Base-by-base conservation (phyloP, 202 grass and related monocot genomes). In the Bolboschoenoplectus hybrid region DNA sequence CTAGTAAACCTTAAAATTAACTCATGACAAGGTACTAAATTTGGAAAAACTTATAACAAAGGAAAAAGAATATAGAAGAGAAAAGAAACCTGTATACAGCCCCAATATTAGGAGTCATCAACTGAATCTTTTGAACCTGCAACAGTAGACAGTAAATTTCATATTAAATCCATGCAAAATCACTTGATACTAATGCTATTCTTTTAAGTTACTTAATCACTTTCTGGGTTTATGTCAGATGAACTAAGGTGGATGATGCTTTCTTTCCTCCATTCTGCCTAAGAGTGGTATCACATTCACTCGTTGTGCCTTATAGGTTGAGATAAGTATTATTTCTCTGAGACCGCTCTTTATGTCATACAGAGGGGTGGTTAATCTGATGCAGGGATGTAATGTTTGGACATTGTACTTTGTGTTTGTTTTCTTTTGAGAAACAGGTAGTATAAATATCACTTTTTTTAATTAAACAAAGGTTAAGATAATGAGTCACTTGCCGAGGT, bases 91-190 rank as follows among this genome's bases (percentile, higher is more conserved):
- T 99, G 80, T 97, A 99, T 60, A 99, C 93, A 85, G 97, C 97
- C 83, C 93, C 97, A 82, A 99, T 99, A 58, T 99, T 97, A 64
- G 97, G 89, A 83, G 93, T 97, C 88, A 99, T 78, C 55, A 89
- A 65, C 78, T 99, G 97, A 80, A 97, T 97, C 85, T 99, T 99
- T 91, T 99, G 97, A 14, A 97, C 93, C 93, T 99, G 19, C 35
- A 87, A 74, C 55, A 92, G 80, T 73, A 73, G 19, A 65, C 89
- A 9, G 57, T 40, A 88, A 17, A 46, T 49, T 79, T 80, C 91
- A 87, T 14, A 41, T 43, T 12, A 80, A 60, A 82, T 26, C 34
- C 9, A 45, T 47, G 38, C 51, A 85, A 64, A 32, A 74, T 16
- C 46, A 89, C 83, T 51, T 86, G 32, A 77, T 77, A 55, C 2